These are phyloP conservation scores for Dactylellina leptospora DNA, from an alignment of 2,329 filamentous ascomycete genomes.

Conservation along the genomic window DNA sequence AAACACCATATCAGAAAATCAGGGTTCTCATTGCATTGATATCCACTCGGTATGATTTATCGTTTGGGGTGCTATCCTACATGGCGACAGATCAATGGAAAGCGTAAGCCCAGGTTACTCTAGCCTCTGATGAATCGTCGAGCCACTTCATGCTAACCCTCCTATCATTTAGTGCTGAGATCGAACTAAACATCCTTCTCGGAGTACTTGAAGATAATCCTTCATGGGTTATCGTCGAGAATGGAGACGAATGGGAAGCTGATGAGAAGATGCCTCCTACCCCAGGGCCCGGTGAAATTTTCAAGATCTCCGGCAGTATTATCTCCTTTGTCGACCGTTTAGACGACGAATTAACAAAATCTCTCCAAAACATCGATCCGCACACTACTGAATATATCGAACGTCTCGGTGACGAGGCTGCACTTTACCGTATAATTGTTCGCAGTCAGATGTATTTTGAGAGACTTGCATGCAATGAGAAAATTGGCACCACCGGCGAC, in stretches of 20 bases:
- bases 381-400: conserved; percentile 99
- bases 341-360: conserved; percentile 95
- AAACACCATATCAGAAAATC: conserved; percentile 91
- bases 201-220: conserved; percentile 79
- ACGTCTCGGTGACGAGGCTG: conserved; percentile 86
- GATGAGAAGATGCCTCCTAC: conserved; percentile 89
- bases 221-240: conserved; percentile 86
- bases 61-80: conserved; percentile 77
- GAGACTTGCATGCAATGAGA: conserved; percentile 73
- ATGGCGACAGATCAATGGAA: conserved; percentile 99
- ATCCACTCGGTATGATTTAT: conserved; percentile 92
- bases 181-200: conserved; percentile 81
- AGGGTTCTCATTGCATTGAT: conserved; percentile 90
- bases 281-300: conserved; percentile 76
- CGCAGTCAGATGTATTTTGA: conserved; percentile 90
- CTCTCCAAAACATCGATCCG: conserved; percentile 96
- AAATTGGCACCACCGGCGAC: conserved; percentile 77
- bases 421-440: conserved; percentile 91
- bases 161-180: conserved; percentile 69
- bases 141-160: conserved; percentile 4
- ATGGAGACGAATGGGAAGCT: conserved; percentile 97
- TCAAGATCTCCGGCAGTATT: conserved; percentile 91
- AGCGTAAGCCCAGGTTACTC: conserved; percentile 62
- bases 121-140: not conserved
- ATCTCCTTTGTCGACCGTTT: conserved; percentile 94